Conservation (phyloP, 176 grass and related monocot species). For the Aechmea fasciata region DNA sequence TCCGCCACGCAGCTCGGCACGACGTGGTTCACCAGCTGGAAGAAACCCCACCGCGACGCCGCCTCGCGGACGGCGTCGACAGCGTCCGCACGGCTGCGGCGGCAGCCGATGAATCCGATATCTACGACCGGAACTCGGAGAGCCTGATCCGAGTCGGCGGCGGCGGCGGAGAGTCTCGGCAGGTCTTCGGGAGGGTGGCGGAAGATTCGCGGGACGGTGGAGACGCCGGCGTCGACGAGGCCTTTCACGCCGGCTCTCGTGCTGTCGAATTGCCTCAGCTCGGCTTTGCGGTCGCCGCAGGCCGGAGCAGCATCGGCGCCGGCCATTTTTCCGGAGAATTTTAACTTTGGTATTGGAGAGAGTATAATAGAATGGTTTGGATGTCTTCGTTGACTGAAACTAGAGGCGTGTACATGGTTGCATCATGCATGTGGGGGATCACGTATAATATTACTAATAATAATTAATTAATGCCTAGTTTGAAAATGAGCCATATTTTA, state of each 20-base stretch:
- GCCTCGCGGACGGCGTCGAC: not conserved
- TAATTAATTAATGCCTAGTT: no score
- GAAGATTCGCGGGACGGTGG: constrained; percentile 25
- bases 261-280: constrained; percentile 23
- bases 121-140: constrained; percentile 21
- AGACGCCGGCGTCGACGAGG: constrained; percentile 25
- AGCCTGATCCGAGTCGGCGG: no score
- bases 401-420: no score
- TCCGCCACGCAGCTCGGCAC: not conserved
- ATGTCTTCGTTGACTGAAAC: no score
- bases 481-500: no score
- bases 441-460: no score
- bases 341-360: no score
- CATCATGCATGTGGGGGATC: no score
- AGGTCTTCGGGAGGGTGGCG: not conserved
- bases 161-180: not conserved
- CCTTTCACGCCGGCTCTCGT: constrained; percentile 24
- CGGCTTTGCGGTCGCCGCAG: not conserved
- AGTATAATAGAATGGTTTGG: no score
- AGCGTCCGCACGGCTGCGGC: not conserved
- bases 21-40: constrained; percentile 28
- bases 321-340: no score
- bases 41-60: not conserved
- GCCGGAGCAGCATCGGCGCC: not conserved
- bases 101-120: not conserved